Evolutionary conservation across 345 rosid genomes (phyloP).

Genomic region (Lepidium didymum): DNA sequence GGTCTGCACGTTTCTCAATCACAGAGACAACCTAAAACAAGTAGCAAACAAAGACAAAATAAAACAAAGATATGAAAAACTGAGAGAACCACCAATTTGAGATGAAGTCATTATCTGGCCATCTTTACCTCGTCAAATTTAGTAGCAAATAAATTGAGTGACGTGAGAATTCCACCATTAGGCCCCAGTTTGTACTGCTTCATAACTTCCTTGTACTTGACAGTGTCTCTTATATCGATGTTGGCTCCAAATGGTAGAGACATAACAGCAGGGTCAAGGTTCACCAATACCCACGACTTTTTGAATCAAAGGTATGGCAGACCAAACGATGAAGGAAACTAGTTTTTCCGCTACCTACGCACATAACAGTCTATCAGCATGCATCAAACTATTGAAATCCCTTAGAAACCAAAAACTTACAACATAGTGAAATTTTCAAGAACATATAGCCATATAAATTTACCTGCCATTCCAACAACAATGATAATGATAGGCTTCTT

Average conservation of each 20-base stretch:
- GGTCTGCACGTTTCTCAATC: conserved; percentile 77
- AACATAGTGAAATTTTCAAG: background rate
- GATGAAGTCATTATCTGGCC: background rate
- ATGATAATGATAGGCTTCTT: conserved; percentile 64
- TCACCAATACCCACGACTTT: conserved; percentile 59
- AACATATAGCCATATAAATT: background rate
- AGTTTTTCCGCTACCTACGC: conserved; percentile 72
- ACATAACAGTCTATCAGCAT: background rate
- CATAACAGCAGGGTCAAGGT: conserved; percentile 86
- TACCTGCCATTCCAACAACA: conserved; percentile 89
- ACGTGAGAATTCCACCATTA: conserved; percentile 73
- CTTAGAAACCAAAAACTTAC: background rate
- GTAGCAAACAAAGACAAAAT: background rate
- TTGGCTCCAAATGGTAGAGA: conserved; percentile 73
- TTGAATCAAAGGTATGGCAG: conserved; percentile 59
- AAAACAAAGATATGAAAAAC: background rate
- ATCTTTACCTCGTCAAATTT: conserved; percentile 67
- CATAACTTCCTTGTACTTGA: conserved; percentile 79
- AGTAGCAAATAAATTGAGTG: conserved; percentile 76
- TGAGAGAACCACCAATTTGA: background rate
- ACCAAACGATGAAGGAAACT: conserved; percentile 70
- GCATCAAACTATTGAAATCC: background rate
- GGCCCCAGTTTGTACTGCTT: conserved; percentile 77
- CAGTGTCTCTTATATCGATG: conserved; percentile 79
- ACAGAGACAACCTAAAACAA: conserved; percentile 50